Percentiles rank a stretch among this genome's conserved stretches.
Conservation (phyloP, 1,284 basidiomycete species). For the Cutaneotrichosporon sp. region DNA sequence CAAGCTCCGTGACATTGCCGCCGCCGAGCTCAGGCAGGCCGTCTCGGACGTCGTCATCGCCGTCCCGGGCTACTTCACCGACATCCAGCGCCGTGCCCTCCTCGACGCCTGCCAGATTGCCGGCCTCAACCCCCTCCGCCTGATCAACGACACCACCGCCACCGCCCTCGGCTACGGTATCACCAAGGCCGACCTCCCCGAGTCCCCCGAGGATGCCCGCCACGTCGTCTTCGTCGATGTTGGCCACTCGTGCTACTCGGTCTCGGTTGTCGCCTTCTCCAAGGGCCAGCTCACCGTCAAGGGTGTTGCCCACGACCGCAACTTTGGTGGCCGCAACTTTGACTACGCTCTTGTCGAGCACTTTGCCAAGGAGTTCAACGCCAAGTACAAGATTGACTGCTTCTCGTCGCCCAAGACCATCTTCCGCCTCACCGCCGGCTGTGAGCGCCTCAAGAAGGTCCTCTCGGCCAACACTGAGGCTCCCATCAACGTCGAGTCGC, state of each 20-base stretch:
- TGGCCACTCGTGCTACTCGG: constrained; percentile 85
- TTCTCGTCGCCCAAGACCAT: constrained; percentile 82
- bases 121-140: constrained; percentile 80
- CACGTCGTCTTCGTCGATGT: constrained; percentile 90
- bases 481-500: constrained; percentile 84
- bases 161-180: constrained; percentile 93
- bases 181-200: constrained; percentile 89
- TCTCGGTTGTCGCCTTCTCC: constrained; percentile 82
- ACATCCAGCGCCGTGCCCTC: constrained; percentile 81
- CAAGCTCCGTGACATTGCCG: constrained; percentile 81
- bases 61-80: constrained; percentile 92
- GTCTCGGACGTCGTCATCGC: constrained; percentile 91
- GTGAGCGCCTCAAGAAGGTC: constrained; percentile 72
- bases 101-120: constrained; percentile 86
- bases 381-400: constrained; percentile 94
- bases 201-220: constrained; percentile 71
- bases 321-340: constrained; percentile 91
- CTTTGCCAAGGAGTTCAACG: constrained; percentile 86
- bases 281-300: constrained; percentile 87
- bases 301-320: constrained; percentile 80
- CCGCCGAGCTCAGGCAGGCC: constrained; percentile 75
- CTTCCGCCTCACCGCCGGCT: constrained; percentile 81
- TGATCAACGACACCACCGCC: constrained; percentile 94
- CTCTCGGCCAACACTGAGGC: constrained; percentile 81
- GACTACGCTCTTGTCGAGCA: constrained; percentile 83